phyloP scores from a whole-genome alignment of 306 rosid genomes.

The Pterocarpus santalinus region DNA sequence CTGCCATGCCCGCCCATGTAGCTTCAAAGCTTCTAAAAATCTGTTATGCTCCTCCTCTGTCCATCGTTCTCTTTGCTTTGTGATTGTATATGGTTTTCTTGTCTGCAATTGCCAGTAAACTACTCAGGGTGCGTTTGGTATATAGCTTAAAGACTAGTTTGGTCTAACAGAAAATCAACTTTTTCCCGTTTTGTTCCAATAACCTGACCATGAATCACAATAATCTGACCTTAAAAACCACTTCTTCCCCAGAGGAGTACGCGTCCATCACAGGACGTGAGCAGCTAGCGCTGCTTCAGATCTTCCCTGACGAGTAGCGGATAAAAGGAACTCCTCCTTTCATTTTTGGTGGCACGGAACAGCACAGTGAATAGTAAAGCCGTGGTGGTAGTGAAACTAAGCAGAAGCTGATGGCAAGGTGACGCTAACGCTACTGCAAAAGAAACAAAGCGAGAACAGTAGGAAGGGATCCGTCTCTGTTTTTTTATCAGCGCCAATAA shows the following conservation, averaged over 20 bases:
- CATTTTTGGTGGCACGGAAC: conserved; percentile 56
- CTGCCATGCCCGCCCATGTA: conserved; percentile 99
- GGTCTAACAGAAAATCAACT: not conserved
- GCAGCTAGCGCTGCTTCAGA: conserved; percentile 86
- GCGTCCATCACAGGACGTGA: conserved; percentile 71
- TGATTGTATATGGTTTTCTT: conserved; percentile 94
- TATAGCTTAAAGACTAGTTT: not conserved
- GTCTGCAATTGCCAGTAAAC: conserved; percentile 61
- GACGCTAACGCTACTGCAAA: conserved; percentile 79
- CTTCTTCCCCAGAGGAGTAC: conserved; percentile 82
- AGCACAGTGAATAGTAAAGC: conserved; percentile 53
- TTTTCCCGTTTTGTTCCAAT: not conserved
- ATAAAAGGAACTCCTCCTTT: conserved; percentile 61
- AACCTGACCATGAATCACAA: conserved; percentile 25
- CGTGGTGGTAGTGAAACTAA: conserved; percentile 61
- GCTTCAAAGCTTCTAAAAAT: conserved; percentile 94
- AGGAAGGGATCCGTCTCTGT: conserved; percentile 89
- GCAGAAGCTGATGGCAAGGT: conserved; percentile 52
- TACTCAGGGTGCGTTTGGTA: conserved; percentile 26
- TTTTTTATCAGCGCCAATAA: conserved; percentile 52
- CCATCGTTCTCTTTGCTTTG: conserved; percentile 99
- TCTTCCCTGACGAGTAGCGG: conserved; percentile 75
- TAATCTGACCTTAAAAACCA: conserved; percentile 70
- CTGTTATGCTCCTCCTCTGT: conserved; percentile 95
- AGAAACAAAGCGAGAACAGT: conserved; percentile 72